Base-by-base conservation (phyloP, 345 rosid species). In the Clausena lansium region DNA sequence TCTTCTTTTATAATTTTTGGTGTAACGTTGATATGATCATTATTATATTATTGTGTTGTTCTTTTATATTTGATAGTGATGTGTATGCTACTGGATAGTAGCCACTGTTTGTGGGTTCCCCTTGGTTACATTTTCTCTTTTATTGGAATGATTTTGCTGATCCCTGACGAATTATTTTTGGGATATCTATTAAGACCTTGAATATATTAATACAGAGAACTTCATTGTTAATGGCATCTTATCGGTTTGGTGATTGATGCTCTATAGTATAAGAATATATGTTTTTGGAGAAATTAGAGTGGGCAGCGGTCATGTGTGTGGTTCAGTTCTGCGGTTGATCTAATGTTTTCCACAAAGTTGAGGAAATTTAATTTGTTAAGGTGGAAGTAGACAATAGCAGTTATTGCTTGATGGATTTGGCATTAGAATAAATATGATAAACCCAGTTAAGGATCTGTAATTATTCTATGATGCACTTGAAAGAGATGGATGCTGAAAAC, bases 361-460 rank as follows among this genome's bases (percentile, higher is more conserved):
- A 54, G 39, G 71, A 79, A 73, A 24, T n/a, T 68, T 65, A 73
- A 77, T 64, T 73, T 45, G 17, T 14, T 11, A 20, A 73, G 60
- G 17, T 45, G 63, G 27, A 57, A 20, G 60, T 27, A 5, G 27
- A 57, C 38, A 33, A 7, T 25, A 27, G 59, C 71, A 4, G 38
- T 50, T 64, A 17, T 59, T 24, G 62, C 67, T 65, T 70, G n/a
- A 22, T 71, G 73, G 66, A 71, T 76, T 39, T 47, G 20, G 11
- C 27, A 35, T 59, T n/a, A n/a, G n/a, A n/a, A n/a, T n/a, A n/a
- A n/a, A n/a, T n/a, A n/a, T n/a, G n/a, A n/a, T n/a, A 64, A 64
- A 41, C 39, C 39, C n/a, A 15, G 10, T 30, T 10, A 14, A 20
- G 54, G 68, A 47, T 67, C 77, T 76, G 19, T 41, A 58, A 19